Conservation (phyloP, 495 filamentous ascomycete species). For the Tuber borchii region DNA sequence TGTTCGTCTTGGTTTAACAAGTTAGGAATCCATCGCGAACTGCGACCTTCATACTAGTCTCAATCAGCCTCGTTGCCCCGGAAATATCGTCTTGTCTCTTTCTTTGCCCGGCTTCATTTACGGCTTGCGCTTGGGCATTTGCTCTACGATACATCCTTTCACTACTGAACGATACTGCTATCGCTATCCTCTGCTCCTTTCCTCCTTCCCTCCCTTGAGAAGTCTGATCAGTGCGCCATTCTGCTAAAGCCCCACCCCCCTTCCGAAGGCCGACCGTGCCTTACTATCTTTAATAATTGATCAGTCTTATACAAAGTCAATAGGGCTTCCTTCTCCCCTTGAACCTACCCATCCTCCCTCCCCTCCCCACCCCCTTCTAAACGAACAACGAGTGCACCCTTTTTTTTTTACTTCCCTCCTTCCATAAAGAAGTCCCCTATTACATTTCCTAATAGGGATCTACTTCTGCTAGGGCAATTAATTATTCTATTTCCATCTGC, state of each 20-base stretch:
- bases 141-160: neutral
- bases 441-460: neutral
- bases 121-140: neutral
- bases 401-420: neutral
- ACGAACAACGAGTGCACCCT: neutral
- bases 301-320: neutral
- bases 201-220: neutral
- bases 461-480: conserved; percentile 13
- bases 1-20: neutral
- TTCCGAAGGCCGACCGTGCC: neutral
- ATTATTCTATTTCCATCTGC: conserved; percentile 14
- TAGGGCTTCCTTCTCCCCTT: neutral
- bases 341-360: neutral
- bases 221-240: neutral
- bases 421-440: neutral
- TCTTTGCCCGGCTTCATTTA: neutral
- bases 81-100: neutral
- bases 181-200: neutral
- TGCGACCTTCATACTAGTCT: neutral
- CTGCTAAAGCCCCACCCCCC: neutral
- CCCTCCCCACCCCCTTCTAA: neutral
- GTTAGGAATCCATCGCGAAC: neutral
- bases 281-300: neutral
- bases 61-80: neutral
- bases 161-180: neutral